A percentile compares a stretch with the other conserved stretches of the same genome.
Evolutionary conservation across 2,329 filamentous ascomycete species (phyloP).

Genomic region (Neurospora sp.): DNA sequence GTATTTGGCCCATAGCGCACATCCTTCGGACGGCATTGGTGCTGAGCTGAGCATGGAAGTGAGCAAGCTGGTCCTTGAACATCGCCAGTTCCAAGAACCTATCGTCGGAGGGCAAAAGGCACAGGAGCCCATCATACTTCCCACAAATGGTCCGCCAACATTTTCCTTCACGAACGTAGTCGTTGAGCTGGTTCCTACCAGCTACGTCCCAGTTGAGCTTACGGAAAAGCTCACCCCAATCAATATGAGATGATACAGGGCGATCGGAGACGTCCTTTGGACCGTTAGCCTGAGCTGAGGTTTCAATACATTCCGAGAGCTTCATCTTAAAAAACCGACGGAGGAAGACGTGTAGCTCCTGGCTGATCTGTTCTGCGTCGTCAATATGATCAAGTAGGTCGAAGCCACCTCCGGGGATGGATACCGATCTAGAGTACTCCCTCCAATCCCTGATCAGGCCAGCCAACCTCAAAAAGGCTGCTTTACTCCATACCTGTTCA

Average conservation of each 20-base stretch:
- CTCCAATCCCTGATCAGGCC: conserved; percentile 15
- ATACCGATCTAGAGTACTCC: conserved; percentile 4
- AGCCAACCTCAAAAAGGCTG: conserved; percentile 14
- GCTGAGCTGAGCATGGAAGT: conserved; percentile 12
- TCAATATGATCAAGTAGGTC: conserved; percentile 7
- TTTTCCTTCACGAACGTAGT: conserved; percentile 17
- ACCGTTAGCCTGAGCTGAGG: not conserved
- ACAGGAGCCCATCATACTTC: conserved; percentile 13
- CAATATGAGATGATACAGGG: not conserved
- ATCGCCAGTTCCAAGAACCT: conserved; percentile 13
- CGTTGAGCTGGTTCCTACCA: conserved; percentile 9
- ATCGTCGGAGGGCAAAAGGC: conserved; percentile 9
- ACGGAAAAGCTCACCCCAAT: conserved; percentile 7
- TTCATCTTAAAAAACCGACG: conserved; percentile 15
- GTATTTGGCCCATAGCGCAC: conserved; percentile 10
- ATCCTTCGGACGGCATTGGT: conserved; percentile 10
- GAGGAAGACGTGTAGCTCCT: conserved; percentile 13
- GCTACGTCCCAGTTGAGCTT: conserved; percentile 12
- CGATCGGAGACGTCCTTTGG: not conserved
- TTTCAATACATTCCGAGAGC: conserved; percentile 8
- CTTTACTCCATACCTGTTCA: conserved; percentile 8
- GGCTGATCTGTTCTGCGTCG: conserved; percentile 5
- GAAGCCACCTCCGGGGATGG: conserved; percentile 4
- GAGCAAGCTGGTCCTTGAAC: conserved; percentile 11
- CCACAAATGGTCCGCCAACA: conserved; percentile 17